phyloP scores from a whole-genome alignment of 2,329 filamentous ascomycete genomes.

The Aspergillus spinulosporus region DNA sequence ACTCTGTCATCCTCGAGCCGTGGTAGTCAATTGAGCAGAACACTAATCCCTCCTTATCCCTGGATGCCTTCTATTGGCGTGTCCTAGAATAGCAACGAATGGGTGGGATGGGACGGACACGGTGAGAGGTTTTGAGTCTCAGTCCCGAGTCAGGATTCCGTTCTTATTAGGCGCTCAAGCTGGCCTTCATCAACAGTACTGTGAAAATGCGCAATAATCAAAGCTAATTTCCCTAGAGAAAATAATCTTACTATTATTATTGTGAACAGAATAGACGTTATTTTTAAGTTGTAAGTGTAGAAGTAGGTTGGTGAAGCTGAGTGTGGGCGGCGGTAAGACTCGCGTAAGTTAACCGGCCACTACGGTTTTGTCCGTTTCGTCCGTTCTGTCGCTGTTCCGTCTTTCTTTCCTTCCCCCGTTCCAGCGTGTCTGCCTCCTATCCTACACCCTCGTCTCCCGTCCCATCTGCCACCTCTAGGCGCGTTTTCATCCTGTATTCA shows the following conservation, averaged over 20 bases:
- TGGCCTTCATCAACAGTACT: too few relatives aligned
- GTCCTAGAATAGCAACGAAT: constrained; percentile 12
- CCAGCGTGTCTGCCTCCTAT: constrained; percentile 13
- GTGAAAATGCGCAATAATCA: too few relatives aligned
- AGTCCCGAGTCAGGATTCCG: neutral
- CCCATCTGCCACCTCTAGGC: constrained; percentile 15
- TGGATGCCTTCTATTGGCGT: constrained; percentile 3
- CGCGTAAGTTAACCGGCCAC: constrained; percentile 31
- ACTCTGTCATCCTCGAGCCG: neutral
- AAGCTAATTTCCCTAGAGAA: too few relatives aligned
- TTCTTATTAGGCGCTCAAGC: too few relatives aligned
- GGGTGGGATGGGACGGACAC: neutral
- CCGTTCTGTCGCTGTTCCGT: constrained; percentile 15
- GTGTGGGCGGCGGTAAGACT: constrained; percentile 10
- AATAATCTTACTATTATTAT: too few relatives aligned
- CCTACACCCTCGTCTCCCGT: constrained; percentile 18
- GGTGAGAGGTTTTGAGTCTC: neutral
- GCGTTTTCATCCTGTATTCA: constrained; percentile 19
- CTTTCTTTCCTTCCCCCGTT: constrained; percentile 21
- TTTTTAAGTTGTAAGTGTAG: neutral
- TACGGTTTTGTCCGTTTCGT: constrained; percentile 28
- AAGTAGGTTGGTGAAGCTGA: neutral
- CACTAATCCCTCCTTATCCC: neutral
- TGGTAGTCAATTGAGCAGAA: neutral
- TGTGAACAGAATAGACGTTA: neutral